Conservation (phyloP, 176 grass and related monocot genomes). For the Musa itinerans region DNA sequence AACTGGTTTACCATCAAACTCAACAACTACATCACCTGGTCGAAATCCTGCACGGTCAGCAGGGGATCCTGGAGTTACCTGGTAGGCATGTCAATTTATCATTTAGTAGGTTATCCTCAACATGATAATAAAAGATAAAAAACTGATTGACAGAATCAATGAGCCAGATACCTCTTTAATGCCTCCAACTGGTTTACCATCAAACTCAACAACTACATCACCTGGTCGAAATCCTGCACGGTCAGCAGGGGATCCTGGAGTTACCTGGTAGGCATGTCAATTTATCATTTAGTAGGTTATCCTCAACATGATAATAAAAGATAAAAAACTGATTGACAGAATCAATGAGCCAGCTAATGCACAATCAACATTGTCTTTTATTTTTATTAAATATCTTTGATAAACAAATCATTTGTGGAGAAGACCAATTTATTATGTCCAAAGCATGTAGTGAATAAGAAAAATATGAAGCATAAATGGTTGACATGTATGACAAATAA, state of each 20-base stretch:
- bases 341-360: neutral
- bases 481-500: too few species aligned
- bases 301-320: too few species aligned
- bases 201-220: constrained; percentile 66
- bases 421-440: too few species aligned
- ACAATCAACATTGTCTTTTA: too few species aligned
- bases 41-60: constrained; percentile 62
- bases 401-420: too few species aligned
- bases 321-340: neutral
- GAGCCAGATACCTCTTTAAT: constrained; percentile 58
- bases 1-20: constrained; percentile 64
- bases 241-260: constrained; percentile 62
- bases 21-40: constrained; percentile 60
- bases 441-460: too few species aligned
- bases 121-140: neutral
- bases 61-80: constrained; percentile 79
- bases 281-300: neutral
- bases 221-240: constrained; percentile 66
- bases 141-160: neutral
- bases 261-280: constrained; percentile 37
- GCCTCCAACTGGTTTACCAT: constrained; percentile 50
- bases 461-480: too few species aligned
- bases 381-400: too few species aligned
- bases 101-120: neutral
- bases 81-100: constrained; percentile 1